Conservation (phyloP, 2,329 filamentous ascomycete genomes). For the Aaosphaeria arxii region DNA sequence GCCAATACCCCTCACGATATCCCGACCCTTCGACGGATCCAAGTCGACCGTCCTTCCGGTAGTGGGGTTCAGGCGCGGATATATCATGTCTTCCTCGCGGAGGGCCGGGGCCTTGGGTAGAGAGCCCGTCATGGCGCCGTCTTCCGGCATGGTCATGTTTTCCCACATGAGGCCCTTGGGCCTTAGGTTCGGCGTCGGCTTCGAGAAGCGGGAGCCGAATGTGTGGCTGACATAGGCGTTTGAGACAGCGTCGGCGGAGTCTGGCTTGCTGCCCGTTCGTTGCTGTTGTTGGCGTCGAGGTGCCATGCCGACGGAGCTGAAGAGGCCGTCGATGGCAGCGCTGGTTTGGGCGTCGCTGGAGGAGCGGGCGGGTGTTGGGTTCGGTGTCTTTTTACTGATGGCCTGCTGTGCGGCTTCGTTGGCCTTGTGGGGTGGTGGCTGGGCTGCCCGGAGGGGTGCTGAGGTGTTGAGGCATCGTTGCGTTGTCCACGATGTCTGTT, state of each 20-base stretch:
- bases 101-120: slow-evolving; percentile 3
- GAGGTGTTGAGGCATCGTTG: slow-evolving; percentile 1
- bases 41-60: slow-evolving; percentile 42
- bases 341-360: slow-evolving; percentile 1
- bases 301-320: slow-evolving; percentile 2
- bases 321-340: slow-evolving; percentile 21
- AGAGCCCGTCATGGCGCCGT: slow-evolving; percentile 1
- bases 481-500: not conserved
- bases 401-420: not conserved
- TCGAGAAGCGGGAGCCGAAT: slow-evolving; percentile 9
- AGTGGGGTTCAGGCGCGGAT: slow-evolving; percentile 35
- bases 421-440: not conserved
- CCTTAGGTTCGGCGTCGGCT: not conserved
- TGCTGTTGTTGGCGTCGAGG: not conserved
- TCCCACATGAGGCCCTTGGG: slow-evolving; percentile 11
- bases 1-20: slow-evolving; percentile 48
- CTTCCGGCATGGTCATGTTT: slow-evolving; percentile 15
- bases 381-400: not conserved
- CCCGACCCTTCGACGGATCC: slow-evolving; percentile 31
- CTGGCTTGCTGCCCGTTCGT: not conserved
- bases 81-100: slow-evolving; percentile 12
- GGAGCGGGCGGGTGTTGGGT: not conserved
- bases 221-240: not conserved
- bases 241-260: slow-evolving; percentile 2
- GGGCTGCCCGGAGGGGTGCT: not conserved